Conservation (phyloP, 2,329 filamentous ascomycete species). For the Seiridium unicorne region DNA sequence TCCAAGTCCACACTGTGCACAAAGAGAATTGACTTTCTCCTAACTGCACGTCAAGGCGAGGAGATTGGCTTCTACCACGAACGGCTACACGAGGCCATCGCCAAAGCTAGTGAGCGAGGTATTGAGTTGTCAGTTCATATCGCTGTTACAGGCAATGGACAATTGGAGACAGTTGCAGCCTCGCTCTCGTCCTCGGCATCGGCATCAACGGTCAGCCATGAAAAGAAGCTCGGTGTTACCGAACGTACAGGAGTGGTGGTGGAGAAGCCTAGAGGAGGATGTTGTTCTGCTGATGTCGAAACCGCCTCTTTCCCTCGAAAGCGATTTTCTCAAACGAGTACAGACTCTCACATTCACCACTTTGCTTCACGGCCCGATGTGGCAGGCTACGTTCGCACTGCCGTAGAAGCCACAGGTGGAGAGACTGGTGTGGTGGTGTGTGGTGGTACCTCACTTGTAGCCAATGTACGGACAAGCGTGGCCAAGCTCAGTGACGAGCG, state of each 20-base stretch:
- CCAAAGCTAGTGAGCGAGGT: conserved; percentile 39
- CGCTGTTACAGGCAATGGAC: conserved; percentile 45
- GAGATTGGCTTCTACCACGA: conserved; percentile 56
- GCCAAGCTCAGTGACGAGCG: conserved; percentile 57
- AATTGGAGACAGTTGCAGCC: conserved; percentile 17
- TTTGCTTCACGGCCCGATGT: conserved; percentile 50
- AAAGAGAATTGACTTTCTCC: conserved; percentile 50
- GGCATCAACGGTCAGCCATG: conserved; percentile 15
- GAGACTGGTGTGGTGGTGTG: conserved; percentile 63
- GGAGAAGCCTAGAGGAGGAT: conserved; percentile 18
- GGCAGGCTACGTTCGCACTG: conserved; percentile 46
- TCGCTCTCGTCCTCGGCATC: conserved; percentile 13
- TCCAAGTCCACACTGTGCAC: conserved; percentile 42
- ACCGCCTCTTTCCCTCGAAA: conserved; percentile 8
- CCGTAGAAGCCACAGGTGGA: conserved; percentile 57
- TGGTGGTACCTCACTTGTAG: conserved; percentile 54
- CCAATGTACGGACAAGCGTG: conserved; percentile 53
- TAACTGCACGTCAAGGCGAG: conserved; percentile 49
- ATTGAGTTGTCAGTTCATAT: conserved; percentile 52
- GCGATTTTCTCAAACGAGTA: conserved; percentile 21
- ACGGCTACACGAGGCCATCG: conserved; percentile 44
- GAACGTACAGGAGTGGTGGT: conserved; percentile 11
- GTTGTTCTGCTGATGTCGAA: conserved; percentile 6
- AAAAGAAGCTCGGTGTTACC: conserved; percentile 18
- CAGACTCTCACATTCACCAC: conserved; percentile 41